phyloP scores from a whole-genome alignment of 306 rosid genomes.

The Vigna angularis region DNA sequence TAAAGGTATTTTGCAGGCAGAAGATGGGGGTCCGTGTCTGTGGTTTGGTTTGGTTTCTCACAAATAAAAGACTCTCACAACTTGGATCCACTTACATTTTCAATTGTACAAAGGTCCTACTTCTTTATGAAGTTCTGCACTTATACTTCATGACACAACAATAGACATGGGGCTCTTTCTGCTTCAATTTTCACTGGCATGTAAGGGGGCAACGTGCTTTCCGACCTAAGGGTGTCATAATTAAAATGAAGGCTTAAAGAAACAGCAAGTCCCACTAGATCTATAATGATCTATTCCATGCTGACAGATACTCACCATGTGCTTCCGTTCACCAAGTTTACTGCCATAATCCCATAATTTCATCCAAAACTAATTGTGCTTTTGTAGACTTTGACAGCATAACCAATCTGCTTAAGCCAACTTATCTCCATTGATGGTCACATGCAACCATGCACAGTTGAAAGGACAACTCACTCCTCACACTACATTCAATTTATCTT shows the following conservation, averaged over 20 bases:
- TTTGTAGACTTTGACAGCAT: slow-evolving; percentile 38
- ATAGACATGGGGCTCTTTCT: slow-evolving; percentile 41
- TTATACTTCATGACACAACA: slow-evolving; percentile 37
- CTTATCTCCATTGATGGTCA: slow-evolving; percentile 28
- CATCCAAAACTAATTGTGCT: slow-evolving; percentile 25
- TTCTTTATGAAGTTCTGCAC: slow-evolving; percentile 45
- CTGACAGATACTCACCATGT: slow-evolving; percentile 32
- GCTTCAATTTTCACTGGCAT: slow-evolving; percentile 44
- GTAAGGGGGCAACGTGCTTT: slow-evolving; percentile 47
- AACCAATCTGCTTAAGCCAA: slow-evolving; percentile 43
- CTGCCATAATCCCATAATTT: slow-evolving; percentile 22
- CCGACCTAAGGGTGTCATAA: slow-evolving; percentile 39
- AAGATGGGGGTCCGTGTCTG: slow-evolving; percentile 34
- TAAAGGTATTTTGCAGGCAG: slow-evolving; percentile 39
- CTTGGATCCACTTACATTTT: slow-evolving; percentile 41
- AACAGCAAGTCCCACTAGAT: slow-evolving; percentile 41
- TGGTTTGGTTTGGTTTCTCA: slow-evolving; percentile 14
- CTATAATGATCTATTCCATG: slow-evolving; percentile 24
- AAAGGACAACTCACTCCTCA: slow-evolving; percentile 42
- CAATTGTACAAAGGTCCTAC: slow-evolving; percentile 40
- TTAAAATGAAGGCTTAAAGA: slow-evolving; percentile 46
- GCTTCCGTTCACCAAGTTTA: slow-evolving; percentile 20
- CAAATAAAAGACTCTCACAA: slow-evolving; percentile 33
- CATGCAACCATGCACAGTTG: slow-evolving; percentile 39
- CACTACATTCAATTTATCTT: slow-evolving; percentile 16